Conservation (phyloP, 352 stramenopile species). For the Globisporangium mamillatum region DNA sequence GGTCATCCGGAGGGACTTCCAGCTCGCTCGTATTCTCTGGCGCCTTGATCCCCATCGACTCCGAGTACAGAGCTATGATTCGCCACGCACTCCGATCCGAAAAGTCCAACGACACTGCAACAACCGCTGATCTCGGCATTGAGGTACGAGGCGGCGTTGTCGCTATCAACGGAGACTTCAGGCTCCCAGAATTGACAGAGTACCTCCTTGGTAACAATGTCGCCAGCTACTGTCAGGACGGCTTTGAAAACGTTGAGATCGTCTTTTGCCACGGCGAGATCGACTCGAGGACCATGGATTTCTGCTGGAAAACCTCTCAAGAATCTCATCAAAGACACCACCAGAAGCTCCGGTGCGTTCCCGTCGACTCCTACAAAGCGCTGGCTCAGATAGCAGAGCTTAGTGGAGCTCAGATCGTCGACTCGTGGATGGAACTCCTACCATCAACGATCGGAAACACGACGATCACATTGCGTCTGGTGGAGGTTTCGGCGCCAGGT, state of each 20-base stretch:
- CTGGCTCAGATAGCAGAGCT: slow-evolving; percentile 8
- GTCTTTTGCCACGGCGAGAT: slow-evolving; percentile 15
- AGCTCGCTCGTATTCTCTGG: slow-evolving; percentile 13
- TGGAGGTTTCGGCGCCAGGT: slow-evolving; percentile 2
- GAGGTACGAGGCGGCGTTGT: slow-evolving; percentile 2
- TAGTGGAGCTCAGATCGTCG: slow-evolving; percentile 11
- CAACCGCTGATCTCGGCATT: too few relatives aligned
- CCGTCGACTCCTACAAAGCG: slow-evolving; percentile 5
- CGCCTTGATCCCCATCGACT: not conserved
- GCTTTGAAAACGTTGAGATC: not conserved
- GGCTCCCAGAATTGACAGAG: not conserved
- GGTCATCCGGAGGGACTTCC: not conserved
- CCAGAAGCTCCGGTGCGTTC: not conserved
- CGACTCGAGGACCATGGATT: slow-evolving; percentile 10
- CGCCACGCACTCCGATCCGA: not conserved
- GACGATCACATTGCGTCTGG: slow-evolving; percentile 1
- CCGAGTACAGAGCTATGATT: not conserved
- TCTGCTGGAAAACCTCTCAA: not conserved
- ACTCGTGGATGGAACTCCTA: slow-evolving; percentile 17
- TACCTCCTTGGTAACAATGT: not conserved
- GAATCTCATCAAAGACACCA: not conserved
- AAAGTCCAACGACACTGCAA: not conserved
- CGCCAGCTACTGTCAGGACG: not conserved
- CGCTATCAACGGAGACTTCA: slow-evolving; percentile 11
- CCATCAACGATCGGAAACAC: not conserved